Evolutionary conservation across 1,284 basidiomycete species (phyloP), one percentile per base, ranked within the genome.

Genomic region (Stereum hirsutum): DNA sequence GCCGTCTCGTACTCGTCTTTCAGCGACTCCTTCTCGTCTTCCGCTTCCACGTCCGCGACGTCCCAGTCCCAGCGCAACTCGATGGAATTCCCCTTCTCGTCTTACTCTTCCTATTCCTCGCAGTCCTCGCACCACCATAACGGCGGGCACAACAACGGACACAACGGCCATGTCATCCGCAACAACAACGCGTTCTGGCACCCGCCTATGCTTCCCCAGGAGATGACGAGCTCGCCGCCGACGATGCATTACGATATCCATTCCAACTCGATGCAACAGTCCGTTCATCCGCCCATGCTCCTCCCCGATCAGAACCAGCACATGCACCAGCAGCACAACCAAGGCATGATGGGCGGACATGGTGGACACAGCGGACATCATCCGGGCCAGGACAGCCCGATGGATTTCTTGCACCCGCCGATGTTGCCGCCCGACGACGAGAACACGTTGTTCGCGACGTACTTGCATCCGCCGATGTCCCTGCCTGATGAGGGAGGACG

Each of bases 121-220:
- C 34, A 39, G 28, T n/a, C n/a, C n/a, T n/a, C n/a, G n/a, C n/a
- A n/a, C n/a, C n/a, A n/a, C n/a, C n/a, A n/a, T n/a, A 68, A 75
- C 12, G 69, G 73, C 6, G 69, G 69, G 1, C 64, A 66, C 1
- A 79, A 50, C 45, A n/a, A n/a, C n/a, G n/a, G n/a, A n/a, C n/a
- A n/a, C n/a, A n/a, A n/a, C n/a, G 26, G n/a, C n/a, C n/a, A n/a
- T n/a, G n/a, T n/a, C n/a, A 68, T 74, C 11, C 69, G 73, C 6
- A 69, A 69, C 0, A 65, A 66, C 1, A 79, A 51, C 45, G 33
- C 75, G 7, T 78, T 81, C 54, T 86, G 81, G 80, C 82, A 85
- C 57, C 81, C 82, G 2, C 78, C 80, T 5, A 80, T 81, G 70
- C 67, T 81, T 47, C 65, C 74, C 2, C 75, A 57, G 60, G n/a